Conservation (phyloP, 176 grass and related monocot genomes). For the Eragrostis curvula region DNA sequence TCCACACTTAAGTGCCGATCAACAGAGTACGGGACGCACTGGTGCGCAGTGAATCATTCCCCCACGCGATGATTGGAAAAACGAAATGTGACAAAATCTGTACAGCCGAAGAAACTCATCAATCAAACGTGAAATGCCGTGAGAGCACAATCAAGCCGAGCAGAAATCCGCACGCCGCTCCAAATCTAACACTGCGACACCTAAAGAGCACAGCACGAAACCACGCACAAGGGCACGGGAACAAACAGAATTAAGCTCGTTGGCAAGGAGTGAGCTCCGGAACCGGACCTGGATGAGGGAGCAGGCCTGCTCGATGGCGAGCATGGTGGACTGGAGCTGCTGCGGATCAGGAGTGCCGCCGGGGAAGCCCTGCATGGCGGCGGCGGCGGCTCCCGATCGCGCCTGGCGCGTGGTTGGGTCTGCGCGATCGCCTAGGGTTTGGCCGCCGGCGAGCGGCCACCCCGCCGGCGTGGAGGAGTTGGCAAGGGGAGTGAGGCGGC, state of each 20-base stretch:
- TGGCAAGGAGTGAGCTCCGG: not conserved
- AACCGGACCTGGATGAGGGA: constrained; percentile 73
- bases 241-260: constrained; percentile 7
- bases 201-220: constrained; percentile 11
- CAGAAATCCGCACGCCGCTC: constrained; percentile 14
- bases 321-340: constrained; percentile 83
- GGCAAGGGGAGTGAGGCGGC: constrained; percentile 22
- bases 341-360: constrained; percentile 64
- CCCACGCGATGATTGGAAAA: not conserved
- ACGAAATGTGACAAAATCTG: not conserved
- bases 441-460: constrained; percentile 36
- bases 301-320: constrained; percentile 84
- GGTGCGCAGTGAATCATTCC: not conserved
- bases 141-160: not conserved
- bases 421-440: constrained; percentile 41
- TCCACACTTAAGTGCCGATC: constrained; percentile 23
- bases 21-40: not conserved
- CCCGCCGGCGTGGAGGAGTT: constrained; percentile 19
- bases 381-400: constrained; percentile 32
- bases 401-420: constrained; percentile 12
- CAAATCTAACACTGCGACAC: constrained; percentile 34
- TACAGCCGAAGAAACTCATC: constrained; percentile 5
- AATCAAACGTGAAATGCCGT: not conserved
- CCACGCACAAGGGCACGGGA: not conserved
- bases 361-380: constrained; percentile 83